Conservation (phyloP, 805 yeast species). For the Kregervanrija pseudodelftensis region DNA sequence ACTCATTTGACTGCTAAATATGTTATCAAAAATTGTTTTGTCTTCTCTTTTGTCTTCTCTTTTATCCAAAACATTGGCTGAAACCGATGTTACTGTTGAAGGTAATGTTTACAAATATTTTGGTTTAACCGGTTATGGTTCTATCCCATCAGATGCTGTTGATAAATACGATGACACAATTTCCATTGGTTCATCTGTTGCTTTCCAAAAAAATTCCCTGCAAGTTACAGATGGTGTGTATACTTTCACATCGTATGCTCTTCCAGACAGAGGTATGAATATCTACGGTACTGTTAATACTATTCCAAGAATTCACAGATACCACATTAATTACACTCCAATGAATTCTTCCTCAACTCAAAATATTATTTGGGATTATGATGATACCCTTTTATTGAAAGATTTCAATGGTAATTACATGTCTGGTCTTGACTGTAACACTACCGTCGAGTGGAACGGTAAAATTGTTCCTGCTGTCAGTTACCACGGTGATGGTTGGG, state of each 20-base stretch:
- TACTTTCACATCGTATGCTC: slow-evolving; percentile 22
- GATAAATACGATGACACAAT: slow-evolving; percentile 27
- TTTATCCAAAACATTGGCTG: slow-evolving; percentile 6
- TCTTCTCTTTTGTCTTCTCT: slow-evolving; percentile 6
- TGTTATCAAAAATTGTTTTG: slow-evolving; percentile 4
- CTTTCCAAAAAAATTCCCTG: slow-evolving; percentile 20
- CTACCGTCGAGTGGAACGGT: slow-evolving; percentile 20
- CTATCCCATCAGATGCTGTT: slow-evolving; percentile 18
- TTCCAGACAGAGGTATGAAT: slow-evolving; percentile 30
- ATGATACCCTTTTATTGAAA: slow-evolving; percentile 24
- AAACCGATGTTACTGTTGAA: slow-evolving; percentile 15
- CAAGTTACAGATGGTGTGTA: slow-evolving; percentile 18
- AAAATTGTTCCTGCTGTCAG: slow-evolving; percentile 21
- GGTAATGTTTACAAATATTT: slow-evolving; percentile 19
- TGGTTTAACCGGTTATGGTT: slow-evolving; percentile 26
- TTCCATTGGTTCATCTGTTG: slow-evolving; percentile 27
- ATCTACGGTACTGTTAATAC: slow-evolving; percentile 26
- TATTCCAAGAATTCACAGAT: slow-evolving; percentile 22
- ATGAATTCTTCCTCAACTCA: slow-evolving; percentile 11
- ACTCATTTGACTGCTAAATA: not conserved
- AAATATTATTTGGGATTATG: slow-evolving; percentile 22
- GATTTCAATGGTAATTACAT: slow-evolving; percentile 24
- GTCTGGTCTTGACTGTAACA: slow-evolving; percentile 26
- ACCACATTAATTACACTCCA: slow-evolving; percentile 21
- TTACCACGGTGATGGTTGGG: slow-evolving; percentile 27